phyloP scores from a whole-genome alignment of 305 asterid genomes.

The Fraxinus greggii region DNA sequence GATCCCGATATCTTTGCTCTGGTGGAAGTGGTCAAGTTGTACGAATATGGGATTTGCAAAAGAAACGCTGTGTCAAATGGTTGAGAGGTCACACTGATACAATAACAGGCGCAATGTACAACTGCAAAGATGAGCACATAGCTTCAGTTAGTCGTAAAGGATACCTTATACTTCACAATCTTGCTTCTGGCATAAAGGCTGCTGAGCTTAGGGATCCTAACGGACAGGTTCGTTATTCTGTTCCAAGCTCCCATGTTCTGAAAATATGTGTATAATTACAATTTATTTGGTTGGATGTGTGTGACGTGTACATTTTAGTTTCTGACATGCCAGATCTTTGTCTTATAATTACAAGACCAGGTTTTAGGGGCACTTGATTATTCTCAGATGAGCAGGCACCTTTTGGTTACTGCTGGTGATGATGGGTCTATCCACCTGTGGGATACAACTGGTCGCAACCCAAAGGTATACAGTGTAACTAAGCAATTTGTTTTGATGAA shows the following conservation, averaged over 20 bases:
- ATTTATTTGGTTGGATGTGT: constrained; percentile 23
- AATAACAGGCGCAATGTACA: constrained; percentile 85
- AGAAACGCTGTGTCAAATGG: constrained; percentile 88
- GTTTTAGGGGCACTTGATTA: constrained; percentile 94
- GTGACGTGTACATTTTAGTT: constrained; percentile 20
- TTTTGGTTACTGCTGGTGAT: constrained; percentile 95
- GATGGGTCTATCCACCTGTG: constrained; percentile 97
- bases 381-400: constrained; percentile 93
- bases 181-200: constrained; percentile 90
- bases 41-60: constrained; percentile 96
- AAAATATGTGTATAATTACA: constrained; percentile 11
- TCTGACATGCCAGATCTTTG: constrained; percentile 31
- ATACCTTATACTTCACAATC: constrained; percentile 92
- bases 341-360: constrained; percentile 53
- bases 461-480: constrained; percentile 60
- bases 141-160: constrained; percentile 98
- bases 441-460: constrained; percentile 97
- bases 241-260: constrained; percentile 21
- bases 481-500: not conserved
- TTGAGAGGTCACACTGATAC: constrained; percentile 94
- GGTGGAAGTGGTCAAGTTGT: constrained; percentile 97
- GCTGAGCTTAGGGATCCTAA: constrained; percentile 93
- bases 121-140: constrained; percentile 96
- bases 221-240: constrained; percentile 65
- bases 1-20: constrained; percentile 90